Base-by-base conservation (phyloP, 331 rosid genomes). In the Quercus phellos region DNA sequence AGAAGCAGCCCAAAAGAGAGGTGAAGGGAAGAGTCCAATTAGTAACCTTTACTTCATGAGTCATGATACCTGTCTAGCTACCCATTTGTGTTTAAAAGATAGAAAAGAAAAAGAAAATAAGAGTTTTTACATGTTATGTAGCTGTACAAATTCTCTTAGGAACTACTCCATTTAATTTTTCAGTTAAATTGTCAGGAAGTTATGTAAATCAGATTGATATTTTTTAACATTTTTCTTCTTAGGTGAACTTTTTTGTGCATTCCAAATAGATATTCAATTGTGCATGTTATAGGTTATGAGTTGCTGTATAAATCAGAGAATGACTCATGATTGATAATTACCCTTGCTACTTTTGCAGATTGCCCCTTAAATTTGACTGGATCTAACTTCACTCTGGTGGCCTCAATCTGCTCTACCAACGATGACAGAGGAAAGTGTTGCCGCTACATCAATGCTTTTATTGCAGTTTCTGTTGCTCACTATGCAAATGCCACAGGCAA, bases 361-460 rank as follows among this genome's bases (percentile, higher is more conserved):
- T 95, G 99, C 83, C 98, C 99, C 69, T 91, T 95, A 84, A 87
- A 91, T 79, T 85, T 95, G 80, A 83, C 88, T 42, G 80, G 85
- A 75, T 91, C 97, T 82, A 95, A 95, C 84, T 85, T 91, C 68
- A 93, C 98, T 38, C 71, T 88, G 63, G 96, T 87, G 26, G 89
- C 98, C 84, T 87, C 98, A 71, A 38, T 90, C 68, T 95, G 99
- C 88, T 89, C 92, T 24, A 73, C 81, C 79, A 85, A 76, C 14
- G 82, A 82, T 58, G 89, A 91, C 75, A 84, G 99, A 64, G 97
- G 96, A 73, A 90, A 90, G 64, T 95, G 99, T 80, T 95, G 99
- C 87, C 99, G 99, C 82, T 89, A 89, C 80, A 88, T 95, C 61
- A 95, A 95, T 83, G 96, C 98, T 74, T 84, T 90, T n/a, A 69